Base-by-base conservation (phyloP, 305 asterid species). In the Petunia hybrid region DNA sequence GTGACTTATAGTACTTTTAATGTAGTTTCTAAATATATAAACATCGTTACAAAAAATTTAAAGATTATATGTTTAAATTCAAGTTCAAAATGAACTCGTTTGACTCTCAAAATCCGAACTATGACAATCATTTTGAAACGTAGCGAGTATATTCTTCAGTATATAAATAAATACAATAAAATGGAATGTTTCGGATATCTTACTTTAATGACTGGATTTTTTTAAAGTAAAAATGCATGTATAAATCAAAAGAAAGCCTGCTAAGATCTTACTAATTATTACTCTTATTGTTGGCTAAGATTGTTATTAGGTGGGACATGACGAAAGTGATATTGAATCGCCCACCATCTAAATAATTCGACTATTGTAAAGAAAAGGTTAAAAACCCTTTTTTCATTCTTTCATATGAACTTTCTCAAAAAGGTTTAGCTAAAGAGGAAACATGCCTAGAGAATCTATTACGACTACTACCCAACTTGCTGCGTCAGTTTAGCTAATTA, bases 401-500 rank as follows among this genome's bases (percentile, higher is more conserved):
- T 79, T 81, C 89, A 82, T 80, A 77, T 80, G 82, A 82, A 82
- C 76, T 87, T 89, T 83, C 85, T 83, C 71, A 76, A 62, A 83
- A 67, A 67, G 62, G 51, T 66, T 81, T 84, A 85, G 85, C 74
- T 83, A 86, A 81, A 81, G 83, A 73, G 83, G 80, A 85, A 84
- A 84, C 84, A 75, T 83, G 82, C 89, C 81, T 83, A 16, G 63
- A 79, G 86, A 85, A 83, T 80, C 86, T 82, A 53, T 84, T 12
- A 81, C 86, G 92, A 90, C 95, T 83, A 81, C 69, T 85, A 88
- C 86, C 93, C 89, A 87, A 88, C 86, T 81, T 76, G 74, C 81
- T 89, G 60, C 76, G 91, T 87, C 91, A 82, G 88, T 83, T 84
- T 85, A 48, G 86, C 60, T 80, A 69, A 83, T 83, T 4, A 22